Evolutionary conservation across 805 yeast genomes (phyloP), one percentile per base, ranked within the genome.

Genomic region (Candida nemodendra): DNA sequence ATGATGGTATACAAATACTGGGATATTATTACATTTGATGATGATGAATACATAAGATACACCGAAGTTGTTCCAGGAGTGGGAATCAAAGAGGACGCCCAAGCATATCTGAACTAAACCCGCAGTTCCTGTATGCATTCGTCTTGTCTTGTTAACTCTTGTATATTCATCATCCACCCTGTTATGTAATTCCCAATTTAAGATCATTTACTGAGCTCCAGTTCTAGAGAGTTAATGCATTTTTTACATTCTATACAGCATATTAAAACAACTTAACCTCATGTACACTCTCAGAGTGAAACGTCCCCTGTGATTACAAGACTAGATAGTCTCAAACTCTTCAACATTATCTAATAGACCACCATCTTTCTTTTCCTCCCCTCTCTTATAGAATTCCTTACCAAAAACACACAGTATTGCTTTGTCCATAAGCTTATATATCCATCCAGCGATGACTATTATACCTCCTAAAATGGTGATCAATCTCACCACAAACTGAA

Each of bases 1-100:
- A 89, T 93, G 95, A 91, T 93, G 98, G 71, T 91, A 35, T 91
- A 89, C 69, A 90, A 93, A 64, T 87, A 80, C 51, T 91, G 98
- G 96, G 97, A 90, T 56, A 88, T 90, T 75, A 82, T 91, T 36
- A 93, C 98, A 9, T 79, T 81, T 40, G 98, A 91, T 54, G 98
- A 93, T 60, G 78, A 91, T 51, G 99, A 91, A 64, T 93, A 91
- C 62, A 78, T 56, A 22, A 41, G 62, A 32, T 48, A 44, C 34
- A 56, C 62, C 9, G 56, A 54, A 36, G 38, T 50, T 14, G 59
- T 55, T 15, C 50, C 30, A 30, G 50, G 50, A 13, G 45, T 45
- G 13, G 50, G 47, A 15, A 30, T 27, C 25, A 45, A 45, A 19
- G 50, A 45, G 29, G 44, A 45, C 28, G 47, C 50, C 5, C 46